A percentile compares a stretch with the other conserved stretches of the same genome.
Conservation (phyloP, 495 filamentous ascomycete species). For the Staphylotrichum longicolle region DNA sequence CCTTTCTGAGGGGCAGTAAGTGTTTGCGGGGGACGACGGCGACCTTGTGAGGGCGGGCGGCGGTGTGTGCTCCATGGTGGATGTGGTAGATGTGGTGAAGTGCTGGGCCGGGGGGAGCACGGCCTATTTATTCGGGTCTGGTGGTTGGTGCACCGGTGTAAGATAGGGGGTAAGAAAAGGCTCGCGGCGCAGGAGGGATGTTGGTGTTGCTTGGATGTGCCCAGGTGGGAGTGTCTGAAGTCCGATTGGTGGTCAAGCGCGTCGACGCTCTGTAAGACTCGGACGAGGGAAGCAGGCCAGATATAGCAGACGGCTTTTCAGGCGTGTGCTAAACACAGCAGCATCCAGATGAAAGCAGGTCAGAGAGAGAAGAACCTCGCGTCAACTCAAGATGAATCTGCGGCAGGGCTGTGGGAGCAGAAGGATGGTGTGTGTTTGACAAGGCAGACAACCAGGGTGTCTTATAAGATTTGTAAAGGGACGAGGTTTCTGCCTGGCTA, state of each 20-base stretch:
- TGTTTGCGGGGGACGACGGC: conserved; percentile 47
- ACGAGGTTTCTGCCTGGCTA: conserved; percentile 38
- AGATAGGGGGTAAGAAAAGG: conserved; percentile 27
- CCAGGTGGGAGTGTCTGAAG: conserved; percentile 25
- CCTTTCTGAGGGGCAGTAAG: conserved; percentile 47
- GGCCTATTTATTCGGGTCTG: conserved; percentile 23
- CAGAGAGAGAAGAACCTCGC: conserved; percentile 7
- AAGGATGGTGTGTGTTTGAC: conserved; percentile 25
- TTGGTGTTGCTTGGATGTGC: conserved; percentile 24
- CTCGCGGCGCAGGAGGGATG: conserved; percentile 15
- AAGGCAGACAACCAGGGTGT: conserved; percentile 34
- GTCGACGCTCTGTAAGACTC: conserved; percentile 20
- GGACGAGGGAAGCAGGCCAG: conserved; percentile 29
- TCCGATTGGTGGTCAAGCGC: conserved; percentile 35
- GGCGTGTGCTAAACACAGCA: conserved; percentile 16
- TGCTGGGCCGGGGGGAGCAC: conserved; percentile 5
- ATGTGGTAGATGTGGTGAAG: conserved; percentile 11
- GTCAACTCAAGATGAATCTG: conserved; percentile 22
- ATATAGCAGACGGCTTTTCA: conserved; percentile 28
- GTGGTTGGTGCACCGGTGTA: conserved; percentile 29
- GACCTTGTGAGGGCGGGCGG: conserved; percentile 50
- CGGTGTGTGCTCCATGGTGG: conserved; percentile 49
- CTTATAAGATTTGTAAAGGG: conserved; percentile 34
- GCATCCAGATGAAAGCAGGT: conserved; percentile 15
- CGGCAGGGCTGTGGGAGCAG: conserved; percentile 29